These are phyloP conservation scores for Colletotrichum salicis DNA, from an alignment of 2,329 filamentous ascomycete genomes.

Conservation along the genomic window DNA sequence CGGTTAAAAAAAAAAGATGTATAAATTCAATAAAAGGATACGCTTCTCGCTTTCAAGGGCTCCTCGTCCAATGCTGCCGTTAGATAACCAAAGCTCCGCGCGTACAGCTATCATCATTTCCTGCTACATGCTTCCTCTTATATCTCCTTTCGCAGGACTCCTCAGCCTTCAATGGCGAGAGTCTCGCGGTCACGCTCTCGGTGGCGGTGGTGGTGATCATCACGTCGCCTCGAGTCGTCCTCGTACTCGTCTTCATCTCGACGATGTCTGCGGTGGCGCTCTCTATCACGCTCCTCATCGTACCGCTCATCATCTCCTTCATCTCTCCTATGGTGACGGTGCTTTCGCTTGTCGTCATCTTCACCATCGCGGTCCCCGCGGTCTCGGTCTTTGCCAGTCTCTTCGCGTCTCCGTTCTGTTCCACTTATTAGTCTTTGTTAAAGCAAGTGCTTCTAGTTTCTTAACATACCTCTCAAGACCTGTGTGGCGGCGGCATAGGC, in stretches of 20 bases:
- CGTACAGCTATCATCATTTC: not conserved
- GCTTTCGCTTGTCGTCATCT: slow-evolving; percentile 39
- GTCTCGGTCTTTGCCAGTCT: slow-evolving; percentile 42
- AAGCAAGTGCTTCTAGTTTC: not conserved
- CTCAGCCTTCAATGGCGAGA: slow-evolving; percentile 32
- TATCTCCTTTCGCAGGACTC: not conserved
- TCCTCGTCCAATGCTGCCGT: slow-evolving; percentile 17
- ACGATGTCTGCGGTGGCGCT: slow-evolving; percentile 44
- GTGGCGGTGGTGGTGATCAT: slow-evolving; percentile 47
- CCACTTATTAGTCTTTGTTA: not conserved
- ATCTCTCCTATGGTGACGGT: slow-evolving; percentile 43
- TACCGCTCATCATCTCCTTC: slow-evolving; percentile 51
- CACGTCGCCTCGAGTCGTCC: slow-evolving; percentile 37
- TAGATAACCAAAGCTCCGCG: not conserved
- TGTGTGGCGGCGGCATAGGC: slow-evolving; percentile 84
- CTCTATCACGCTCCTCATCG: slow-evolving; percentile 44
- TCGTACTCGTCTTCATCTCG: slow-evolving; percentile 42
- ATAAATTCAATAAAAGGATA: not conserved
- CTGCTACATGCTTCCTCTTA: not conserved
- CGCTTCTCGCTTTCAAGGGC: slow-evolving; percentile 24
- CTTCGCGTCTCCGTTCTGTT: slow-evolving; percentile 47
- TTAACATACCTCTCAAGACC: slow-evolving; percentile 77
- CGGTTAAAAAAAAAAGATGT: not conserved
- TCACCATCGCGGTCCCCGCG: slow-evolving; percentile 41
- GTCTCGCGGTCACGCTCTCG: slow-evolving; percentile 44